phyloP scores from a whole-genome alignment of 768 basidiomycete species.

The Suillus placidus region DNA sequence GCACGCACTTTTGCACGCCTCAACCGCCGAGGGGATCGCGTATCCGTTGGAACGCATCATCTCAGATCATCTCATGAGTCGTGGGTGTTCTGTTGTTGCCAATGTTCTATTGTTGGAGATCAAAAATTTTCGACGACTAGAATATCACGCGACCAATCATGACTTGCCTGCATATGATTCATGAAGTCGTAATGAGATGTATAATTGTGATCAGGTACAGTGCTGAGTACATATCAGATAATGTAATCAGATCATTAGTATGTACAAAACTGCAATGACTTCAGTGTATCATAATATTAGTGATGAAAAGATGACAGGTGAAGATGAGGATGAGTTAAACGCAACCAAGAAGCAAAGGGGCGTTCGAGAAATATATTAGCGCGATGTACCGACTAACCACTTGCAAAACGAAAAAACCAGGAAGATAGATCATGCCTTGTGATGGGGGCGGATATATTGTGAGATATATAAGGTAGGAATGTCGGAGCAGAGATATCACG shows the following conservation, averaged over 20 bases:
- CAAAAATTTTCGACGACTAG: background rate
- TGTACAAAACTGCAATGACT: constrained; percentile 9
- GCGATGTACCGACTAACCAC: constrained; percentile 10
- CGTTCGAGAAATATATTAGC: constrained; percentile 23
- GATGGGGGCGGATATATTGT: constrained; percentile 21
- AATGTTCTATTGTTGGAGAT: constrained; percentile 9
- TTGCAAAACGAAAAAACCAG: background rate
- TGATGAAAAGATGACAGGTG: background rate
- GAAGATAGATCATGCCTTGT: constrained; percentile 16
- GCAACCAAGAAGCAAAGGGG: constrained; percentile 9
- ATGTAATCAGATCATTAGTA: constrained; percentile 6
- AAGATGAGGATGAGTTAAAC: constrained; percentile 1
- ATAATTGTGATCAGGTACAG: constrained; percentile 11
- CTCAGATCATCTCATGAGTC: background rate
- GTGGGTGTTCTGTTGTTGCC: constrained; percentile 4
- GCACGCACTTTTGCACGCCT: background rate
- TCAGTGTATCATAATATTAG: constrained; percentile 1
- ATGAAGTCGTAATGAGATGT: background rate
- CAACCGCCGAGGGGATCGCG: background rate
- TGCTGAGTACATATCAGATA: constrained; percentile 3
- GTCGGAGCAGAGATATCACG: background rate
- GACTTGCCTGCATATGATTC: background rate
- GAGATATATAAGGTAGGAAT: constrained; percentile 4
- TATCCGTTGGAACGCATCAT: constrained; percentile 4
- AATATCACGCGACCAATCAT: constrained; percentile 1